Evolutionary conservation across 1,284 basidiomycete genomes (phyloP).

Genomic region (Ganoderma lucidum): DNA sequence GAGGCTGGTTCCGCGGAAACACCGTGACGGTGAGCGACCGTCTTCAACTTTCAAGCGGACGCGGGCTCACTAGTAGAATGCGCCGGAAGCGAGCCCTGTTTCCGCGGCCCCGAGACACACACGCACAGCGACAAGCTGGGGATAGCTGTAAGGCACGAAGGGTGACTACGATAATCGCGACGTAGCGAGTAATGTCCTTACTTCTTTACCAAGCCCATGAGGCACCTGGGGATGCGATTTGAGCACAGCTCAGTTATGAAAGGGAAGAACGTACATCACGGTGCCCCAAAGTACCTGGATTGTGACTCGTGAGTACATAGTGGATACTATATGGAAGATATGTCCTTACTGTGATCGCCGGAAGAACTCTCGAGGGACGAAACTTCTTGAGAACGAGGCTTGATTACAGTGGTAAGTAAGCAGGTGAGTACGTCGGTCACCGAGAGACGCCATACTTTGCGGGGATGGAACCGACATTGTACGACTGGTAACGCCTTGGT

Average conservation of each 20-base stretch:
- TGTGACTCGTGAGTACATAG: background rate
- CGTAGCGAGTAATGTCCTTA: constrained; percentile 34
- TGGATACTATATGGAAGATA: background rate
- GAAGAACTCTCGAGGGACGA: constrained; percentile 42
- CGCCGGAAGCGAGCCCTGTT: constrained; percentile 73
- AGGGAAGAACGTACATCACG: constrained; percentile 43
- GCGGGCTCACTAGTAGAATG: constrained; percentile 59
- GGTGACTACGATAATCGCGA: background rate
- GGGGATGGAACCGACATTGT: constrained; percentile 67
- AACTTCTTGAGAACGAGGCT: constrained; percentile 44
- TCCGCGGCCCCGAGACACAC: constrained; percentile 72
- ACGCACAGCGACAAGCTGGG: constrained; percentile 64
- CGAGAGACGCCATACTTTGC: constrained; percentile 53
- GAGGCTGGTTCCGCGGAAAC: constrained; percentile 27
- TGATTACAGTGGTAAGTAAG: background rate
- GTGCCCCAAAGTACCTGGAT: constrained; percentile 36
- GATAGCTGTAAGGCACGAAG: constrained; percentile 50
- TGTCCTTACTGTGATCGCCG: constrained; percentile 37
- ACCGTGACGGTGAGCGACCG: background rate
- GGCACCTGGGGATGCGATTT: constrained; percentile 49
- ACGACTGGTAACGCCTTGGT: constrained; percentile 48
- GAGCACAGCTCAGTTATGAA: constrained; percentile 35
- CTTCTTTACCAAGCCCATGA: constrained; percentile 74
- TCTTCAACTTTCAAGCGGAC: background rate
- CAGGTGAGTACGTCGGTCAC: background rate